These are phyloP conservation scores for Truncatella angustata DNA, from an alignment of 2,329 filamentous ascomycete genomes.

Conservation along the genomic window DNA sequence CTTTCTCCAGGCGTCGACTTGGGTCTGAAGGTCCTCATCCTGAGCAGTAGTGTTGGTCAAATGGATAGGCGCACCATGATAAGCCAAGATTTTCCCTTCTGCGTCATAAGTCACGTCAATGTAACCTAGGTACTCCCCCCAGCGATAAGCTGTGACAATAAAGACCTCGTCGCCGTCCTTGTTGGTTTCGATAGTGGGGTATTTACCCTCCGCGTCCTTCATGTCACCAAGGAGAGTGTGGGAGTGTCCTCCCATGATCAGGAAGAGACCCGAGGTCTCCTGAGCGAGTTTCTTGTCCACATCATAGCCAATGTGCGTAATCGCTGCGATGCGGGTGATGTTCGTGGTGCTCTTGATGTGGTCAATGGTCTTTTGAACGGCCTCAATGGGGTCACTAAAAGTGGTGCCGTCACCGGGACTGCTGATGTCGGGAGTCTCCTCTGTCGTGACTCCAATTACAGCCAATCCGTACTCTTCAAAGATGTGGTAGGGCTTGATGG, in stretches of 20 bases:
- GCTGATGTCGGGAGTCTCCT: constrained; percentile 56
- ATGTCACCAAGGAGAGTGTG: constrained; percentile 57
- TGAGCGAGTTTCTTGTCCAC: constrained; percentile 60
- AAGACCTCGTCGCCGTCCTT: constrained; percentile 65
- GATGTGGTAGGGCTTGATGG: constrained; percentile 64
- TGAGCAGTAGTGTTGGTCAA: constrained; percentile 59
- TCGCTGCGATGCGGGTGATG: constrained; percentile 62
- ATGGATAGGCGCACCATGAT: constrained; percentile 63
- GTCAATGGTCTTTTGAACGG: constrained; percentile 61
- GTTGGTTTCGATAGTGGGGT: constrained; percentile 63
- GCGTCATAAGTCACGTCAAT: constrained; percentile 64
- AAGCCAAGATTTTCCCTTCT: constrained; percentile 59
- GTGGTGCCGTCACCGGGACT: constrained; percentile 55
- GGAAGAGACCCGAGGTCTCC: constrained; percentile 60
- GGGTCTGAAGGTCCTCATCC: constrained; percentile 54
- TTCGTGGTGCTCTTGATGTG: constrained; percentile 60
- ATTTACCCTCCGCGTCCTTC: constrained; percentile 55
- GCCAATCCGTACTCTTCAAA: constrained; percentile 61
- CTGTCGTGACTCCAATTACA: constrained; percentile 63
- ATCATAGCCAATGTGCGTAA: constrained; percentile 67
- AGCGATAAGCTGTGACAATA: constrained; percentile 65
- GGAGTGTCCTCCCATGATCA: constrained; percentile 52
- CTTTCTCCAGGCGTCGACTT: constrained; percentile 56
- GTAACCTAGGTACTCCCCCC: constrained; percentile 67
- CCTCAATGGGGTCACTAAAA: constrained; percentile 56